A percentile compares a stretch with the other conserved stretches of the same genome.
phyloP scores from a whole-genome alignment of 495 filamentous ascomycete genomes.

The Neurospora pannonica region DNA sequence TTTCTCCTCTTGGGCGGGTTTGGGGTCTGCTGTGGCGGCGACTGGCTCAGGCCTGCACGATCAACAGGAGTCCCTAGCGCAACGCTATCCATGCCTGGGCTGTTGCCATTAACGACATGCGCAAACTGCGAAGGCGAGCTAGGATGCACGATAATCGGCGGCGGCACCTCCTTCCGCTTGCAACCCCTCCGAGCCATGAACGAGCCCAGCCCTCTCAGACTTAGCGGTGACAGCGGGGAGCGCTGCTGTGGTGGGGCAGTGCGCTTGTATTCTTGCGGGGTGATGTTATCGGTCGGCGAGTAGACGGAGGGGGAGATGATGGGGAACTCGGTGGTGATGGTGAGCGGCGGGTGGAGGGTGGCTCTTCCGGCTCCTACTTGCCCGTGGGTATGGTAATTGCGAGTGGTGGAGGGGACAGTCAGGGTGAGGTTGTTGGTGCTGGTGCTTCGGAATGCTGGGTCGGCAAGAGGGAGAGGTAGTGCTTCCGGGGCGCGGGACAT shows the following conservation, averaged over 20 bases:
- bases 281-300: conserved; percentile 8
- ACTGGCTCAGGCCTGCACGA: neutral
- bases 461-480: neutral
- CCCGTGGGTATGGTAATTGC: neutral
- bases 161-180: conserved; percentile 5
- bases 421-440: neutral
- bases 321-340: neutral
- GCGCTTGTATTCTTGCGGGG: conserved; percentile 17
- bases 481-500: conserved; percentile 9
- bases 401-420: neutral
- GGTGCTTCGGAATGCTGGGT: neutral
- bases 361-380: neutral
- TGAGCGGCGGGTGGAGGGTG: neutral
- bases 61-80: conserved; percentile 1
- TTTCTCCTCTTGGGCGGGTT: conserved; percentile 21
- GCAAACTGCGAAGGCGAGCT: neutral
- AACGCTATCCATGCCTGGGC: conserved; percentile 2
- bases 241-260: conserved; percentile 7
- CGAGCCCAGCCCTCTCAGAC: neutral
- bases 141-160: conserved; percentile 11
- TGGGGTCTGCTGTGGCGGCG: neutral
- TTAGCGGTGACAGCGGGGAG: conserved; percentile 14
- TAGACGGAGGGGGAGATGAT: neutral
- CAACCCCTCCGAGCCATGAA: conserved; percentile 3
- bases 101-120: neutral